Evolutionary conservation across 164 flowering plant species (phyloP), one percentile per base, ranked within the genome.

Genomic region (Liquidambar formosana): DNA sequence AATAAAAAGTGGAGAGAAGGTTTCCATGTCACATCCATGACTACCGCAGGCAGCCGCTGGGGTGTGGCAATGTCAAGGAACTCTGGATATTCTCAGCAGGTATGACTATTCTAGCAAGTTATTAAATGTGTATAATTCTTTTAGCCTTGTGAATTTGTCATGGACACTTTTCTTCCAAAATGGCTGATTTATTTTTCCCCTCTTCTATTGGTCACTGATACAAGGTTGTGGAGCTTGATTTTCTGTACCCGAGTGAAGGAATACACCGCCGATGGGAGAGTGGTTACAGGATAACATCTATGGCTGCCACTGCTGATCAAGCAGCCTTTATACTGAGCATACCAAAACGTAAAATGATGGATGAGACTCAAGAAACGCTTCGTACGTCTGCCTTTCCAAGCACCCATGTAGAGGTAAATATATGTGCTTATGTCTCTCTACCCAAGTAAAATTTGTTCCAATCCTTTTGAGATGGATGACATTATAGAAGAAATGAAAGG

Each of bases 1-100:
- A 90, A 85, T 67, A 92, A 92, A 65, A 92, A 92, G 75, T 92
- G 97, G 95, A 92, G 85, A 79, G 97, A 92, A 80, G 97, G 97
- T 13, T 92, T 92, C 73, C 88, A 87, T 77, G 92, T 92, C 47
- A 92, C 97, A 0, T 88, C 97, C 59, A 90, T 92, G 97, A 80
- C 95, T 48, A 90, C 97, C 26, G 87, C 97, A 54, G 93, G 97
- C 13, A 84, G 73, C 73, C 87, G 92, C 43, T 92, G 97, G 97
- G 93, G 92, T 58, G 91, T 92, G 56, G 94, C 90, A n/a, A 92
- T 92, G 95, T 92, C 97, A 12, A 75, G 92, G 61, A 86, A 85
- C 65, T 78, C 97, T 61, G 93, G 95, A 44, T 92, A 51, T 77
- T 81, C 91, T 76, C 93, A 90, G 43, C 97, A 92, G 92, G 95